Evolutionary conservation across 352 stramenopile species (phyloP).

Genomic region (Globisporangium irregulare): DNA sequence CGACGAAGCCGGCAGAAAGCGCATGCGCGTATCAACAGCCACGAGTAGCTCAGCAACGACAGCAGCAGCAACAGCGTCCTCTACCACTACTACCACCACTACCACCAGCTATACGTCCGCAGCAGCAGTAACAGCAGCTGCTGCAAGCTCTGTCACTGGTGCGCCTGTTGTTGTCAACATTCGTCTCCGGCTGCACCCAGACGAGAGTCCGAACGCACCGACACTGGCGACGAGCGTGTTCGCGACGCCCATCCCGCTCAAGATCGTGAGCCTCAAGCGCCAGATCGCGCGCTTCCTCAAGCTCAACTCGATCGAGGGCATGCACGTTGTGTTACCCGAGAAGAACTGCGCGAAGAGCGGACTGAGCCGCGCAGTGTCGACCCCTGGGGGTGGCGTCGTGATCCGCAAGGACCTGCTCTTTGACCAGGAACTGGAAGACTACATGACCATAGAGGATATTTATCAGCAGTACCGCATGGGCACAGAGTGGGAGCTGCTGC

Average conservation of each 20-base stretch:
- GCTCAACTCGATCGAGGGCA: conserved; percentile 35
- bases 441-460: conserved; percentile 71
- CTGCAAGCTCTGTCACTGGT: not conserved
- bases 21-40: not conserved
- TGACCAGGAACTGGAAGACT: conserved; percentile 75
- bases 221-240: conserved; percentile 58
- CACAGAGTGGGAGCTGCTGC: conserved; percentile 60
- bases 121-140: not conserved
- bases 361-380: conserved; percentile 21
- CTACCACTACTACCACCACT: not conserved
- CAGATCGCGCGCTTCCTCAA: conserved; percentile 54
- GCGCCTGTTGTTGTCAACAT: conserved; percentile 39
- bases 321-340: conserved; percentile 57
- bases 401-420: conserved; percentile 68
- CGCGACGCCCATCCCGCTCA: conserved; percentile 58
- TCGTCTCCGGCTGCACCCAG: conserved; percentile 53
- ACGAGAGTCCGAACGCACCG: conserved; percentile 29
- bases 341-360: conserved; percentile 58
- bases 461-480: conserved; percentile 81
- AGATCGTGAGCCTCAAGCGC: conserved; percentile 72
- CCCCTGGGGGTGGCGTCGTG: conserved; percentile 15
- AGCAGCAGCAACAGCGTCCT: not conserved
- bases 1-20: conserved; percentile 5
- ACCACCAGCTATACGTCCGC: not conserved
- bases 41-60: not conserved